Evolutionary conservation across 352 stramenopile species (phyloP).

Genomic region (Globisporangium nagaii): DNA sequence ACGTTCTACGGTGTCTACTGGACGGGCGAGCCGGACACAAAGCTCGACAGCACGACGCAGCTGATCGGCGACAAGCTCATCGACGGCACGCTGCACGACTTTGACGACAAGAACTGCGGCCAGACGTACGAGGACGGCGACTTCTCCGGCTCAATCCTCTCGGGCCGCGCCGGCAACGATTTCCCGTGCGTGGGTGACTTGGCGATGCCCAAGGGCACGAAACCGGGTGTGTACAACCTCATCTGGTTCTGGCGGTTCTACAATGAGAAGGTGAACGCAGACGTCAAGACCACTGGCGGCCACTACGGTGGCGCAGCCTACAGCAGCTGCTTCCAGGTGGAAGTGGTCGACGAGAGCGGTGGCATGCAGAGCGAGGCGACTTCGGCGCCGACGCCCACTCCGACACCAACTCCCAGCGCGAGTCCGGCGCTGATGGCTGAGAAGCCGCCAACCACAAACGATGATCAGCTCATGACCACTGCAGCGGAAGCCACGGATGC

Average conservation of each 20-base stretch:
- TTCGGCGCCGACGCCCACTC: background rate
- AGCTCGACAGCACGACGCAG: constrained; percentile 37
- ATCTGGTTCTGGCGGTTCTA: constrained; percentile 76
- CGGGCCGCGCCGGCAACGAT: constrained; percentile 41
- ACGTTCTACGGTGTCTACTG: constrained; percentile 65
- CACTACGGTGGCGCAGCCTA: constrained; percentile 53
- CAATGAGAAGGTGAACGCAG: constrained; percentile 28
- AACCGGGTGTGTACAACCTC: constrained; percentile 48
- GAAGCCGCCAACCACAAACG: too few relatives aligned
- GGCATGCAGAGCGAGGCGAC: background rate
- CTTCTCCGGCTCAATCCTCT: constrained; percentile 28
- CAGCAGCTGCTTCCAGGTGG: constrained; percentile 58
- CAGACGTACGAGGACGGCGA: constrained; percentile 36
- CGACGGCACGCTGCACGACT: constrained; percentile 58
- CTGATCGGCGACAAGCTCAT: constrained; percentile 51
- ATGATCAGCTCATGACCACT: too few relatives aligned
- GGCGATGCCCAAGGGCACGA: constrained; percentile 8
- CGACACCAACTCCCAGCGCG: background rate
- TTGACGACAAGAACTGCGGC: constrained; percentile 62
- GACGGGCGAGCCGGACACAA: constrained; percentile 32
- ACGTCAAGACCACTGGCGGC: constrained; percentile 5
- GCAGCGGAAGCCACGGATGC: too few relatives aligned
- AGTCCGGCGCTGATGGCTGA: background rate
- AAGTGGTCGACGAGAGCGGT: constrained; percentile 18
- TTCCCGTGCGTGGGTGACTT: constrained; percentile 50